Percentiles rank a stretch among this genome's conserved stretches.
These are phyloP conservation scores for Saccharomycopsis fibuligera DNA, from an alignment of 805 yeast genomes.

Conservation along the genomic window DNA sequence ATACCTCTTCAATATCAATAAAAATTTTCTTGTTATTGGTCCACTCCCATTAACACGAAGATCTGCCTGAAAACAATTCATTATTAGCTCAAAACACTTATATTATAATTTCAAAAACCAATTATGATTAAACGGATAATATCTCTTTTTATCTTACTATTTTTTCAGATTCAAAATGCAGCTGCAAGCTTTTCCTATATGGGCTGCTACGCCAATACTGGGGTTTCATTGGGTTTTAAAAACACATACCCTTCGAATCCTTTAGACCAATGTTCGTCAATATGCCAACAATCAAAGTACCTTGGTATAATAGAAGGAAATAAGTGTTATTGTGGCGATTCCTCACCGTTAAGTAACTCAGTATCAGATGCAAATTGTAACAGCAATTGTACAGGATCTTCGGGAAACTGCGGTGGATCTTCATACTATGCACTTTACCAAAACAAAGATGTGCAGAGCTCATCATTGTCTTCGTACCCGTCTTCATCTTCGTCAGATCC, in stretches of 20 bases:
- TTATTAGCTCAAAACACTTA: too few species aligned
- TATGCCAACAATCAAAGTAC: slow-evolving; percentile 32
- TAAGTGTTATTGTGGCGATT: slow-evolving; percentile 34
- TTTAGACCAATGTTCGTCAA: slow-evolving; percentile 15
- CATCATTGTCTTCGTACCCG: not conserved
- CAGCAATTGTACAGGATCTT: slow-evolving; percentile 32
- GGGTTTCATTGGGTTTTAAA: slow-evolving; percentile 17
- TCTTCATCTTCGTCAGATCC: slow-evolving; percentile 3
- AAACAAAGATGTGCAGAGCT: slow-evolving; percentile 15
- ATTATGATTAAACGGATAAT: not conserved
- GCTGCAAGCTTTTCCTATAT: slow-evolving; percentile 11
- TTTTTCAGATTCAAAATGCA: not conserved
- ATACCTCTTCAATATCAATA: too few species aligned
- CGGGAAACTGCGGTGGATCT: slow-evolving; percentile 34
- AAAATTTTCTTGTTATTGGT: too few species aligned
- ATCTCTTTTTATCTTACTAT: not conserved
- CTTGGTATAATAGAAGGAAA: slow-evolving; percentile 34
- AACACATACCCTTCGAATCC: slow-evolving; percentile 17
- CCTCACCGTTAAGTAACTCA: slow-evolving; percentile 28
- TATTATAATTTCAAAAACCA: too few species aligned
- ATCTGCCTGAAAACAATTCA: too few species aligned
- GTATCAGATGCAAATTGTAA: slow-evolving; percentile 27
- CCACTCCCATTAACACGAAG: too few species aligned
- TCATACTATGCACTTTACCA: slow-evolving; percentile 25
- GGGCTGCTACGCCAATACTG: slow-evolving; percentile 20